Percentiles rank a stretch among this genome's conserved stretches.
phyloP scores from a whole-genome alignment of 306 rosid genomes.

The Comarum palustre region DNA sequence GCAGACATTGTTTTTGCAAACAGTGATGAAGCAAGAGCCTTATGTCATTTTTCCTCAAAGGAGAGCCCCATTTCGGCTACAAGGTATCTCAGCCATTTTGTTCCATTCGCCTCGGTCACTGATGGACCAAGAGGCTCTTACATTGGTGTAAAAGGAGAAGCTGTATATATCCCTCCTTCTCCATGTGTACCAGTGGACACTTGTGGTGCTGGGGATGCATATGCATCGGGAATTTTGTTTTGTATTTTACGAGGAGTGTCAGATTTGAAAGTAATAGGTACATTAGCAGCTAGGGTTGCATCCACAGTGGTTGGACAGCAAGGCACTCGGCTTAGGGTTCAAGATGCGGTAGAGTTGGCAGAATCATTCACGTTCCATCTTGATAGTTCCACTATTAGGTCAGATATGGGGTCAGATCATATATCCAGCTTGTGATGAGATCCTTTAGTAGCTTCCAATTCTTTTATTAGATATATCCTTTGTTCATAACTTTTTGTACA shows the following conservation, averaged over 20 bases:
- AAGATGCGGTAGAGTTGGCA: constrained; percentile 74
- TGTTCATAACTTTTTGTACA: constrained; percentile 15
- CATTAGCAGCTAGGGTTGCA: constrained; percentile 75
- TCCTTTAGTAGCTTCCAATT: constrained; percentile 18
- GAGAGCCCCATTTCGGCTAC: constrained; percentile 61
- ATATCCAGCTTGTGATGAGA: constrained; percentile 51
- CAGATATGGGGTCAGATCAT: constrained; percentile 74
- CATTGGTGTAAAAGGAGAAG: constrained; percentile 84
- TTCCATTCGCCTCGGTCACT: constrained; percentile 78
- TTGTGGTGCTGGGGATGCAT: constrained; percentile 98
- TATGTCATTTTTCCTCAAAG: constrained; percentile 59
- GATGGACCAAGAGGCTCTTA: constrained; percentile 82
- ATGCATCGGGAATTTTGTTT: constrained; percentile 77
- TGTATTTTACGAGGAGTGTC: constrained; percentile 65
- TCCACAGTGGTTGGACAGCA: constrained; percentile 93
- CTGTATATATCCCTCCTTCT: constrained; percentile 79
- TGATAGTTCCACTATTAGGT: constrained; percentile 35
- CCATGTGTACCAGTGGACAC: constrained; percentile 87
- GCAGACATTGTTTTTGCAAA: constrained; percentile 83
- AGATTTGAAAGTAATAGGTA: constrained; percentile 73
- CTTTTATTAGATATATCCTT: constrained; percentile 28
- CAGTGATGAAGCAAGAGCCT: constrained; percentile 76
- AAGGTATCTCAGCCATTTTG: constrained; percentile 84
- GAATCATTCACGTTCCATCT: constrained; percentile 47
- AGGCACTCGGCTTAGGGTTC: constrained; percentile 78